Base-by-base conservation (phyloP, 2,329 filamentous ascomycete genomes). In the Sporothrix mexicana region DNA sequence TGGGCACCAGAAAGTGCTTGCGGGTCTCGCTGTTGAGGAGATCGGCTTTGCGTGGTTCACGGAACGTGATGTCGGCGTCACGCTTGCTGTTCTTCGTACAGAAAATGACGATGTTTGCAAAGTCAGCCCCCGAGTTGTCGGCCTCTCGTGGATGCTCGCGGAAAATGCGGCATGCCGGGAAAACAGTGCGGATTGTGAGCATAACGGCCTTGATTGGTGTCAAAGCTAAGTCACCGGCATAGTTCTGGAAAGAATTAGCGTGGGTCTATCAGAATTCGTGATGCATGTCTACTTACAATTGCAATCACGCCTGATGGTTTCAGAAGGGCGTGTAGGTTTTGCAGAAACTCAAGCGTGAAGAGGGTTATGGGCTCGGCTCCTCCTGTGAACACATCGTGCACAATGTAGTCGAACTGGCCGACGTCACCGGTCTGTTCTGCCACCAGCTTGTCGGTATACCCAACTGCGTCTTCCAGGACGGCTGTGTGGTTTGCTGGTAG, bases 331-430 rank as follows among this genome's bases (percentile, higher is more conserved):
- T 88, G 84, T 1, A 99, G 85, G 5, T 91, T 89, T 70, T 87
- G 82, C 59, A 99, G 83, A 78, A 99, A 98, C 77, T 96, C 92
- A 5, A 90, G 81, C 0, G 95, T 98, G 82, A 99, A 99, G 8
- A 99, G 88, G 8, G 91, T 86, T 2, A 95, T 89, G 0, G 96
- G 96, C 80, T 98, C 96, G 0, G 94, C 95, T 70, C 96, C 96
- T 30, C 96, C 96, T 0, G 96, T 99, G 80, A 99, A 99, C 30
- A 99, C 96, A 77, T 99, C 96, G 80, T 99, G 96, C 71, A 99
- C 87, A 78, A 99, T 96, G 83, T 97, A 98, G 83, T 98, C 92
- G 80, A 92, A 99, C 41, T 85, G 85, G 64, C 84, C 73, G 20
- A 78, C 80, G 8, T 82, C 80, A 6, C 17, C 4, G 72, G 2